Percentiles rank a stretch among this genome's conserved stretches.
Evolutionary conservation across 75 land plant genomes (phyloP).

Genomic region (Selaginella moellendorffii): DNA sequence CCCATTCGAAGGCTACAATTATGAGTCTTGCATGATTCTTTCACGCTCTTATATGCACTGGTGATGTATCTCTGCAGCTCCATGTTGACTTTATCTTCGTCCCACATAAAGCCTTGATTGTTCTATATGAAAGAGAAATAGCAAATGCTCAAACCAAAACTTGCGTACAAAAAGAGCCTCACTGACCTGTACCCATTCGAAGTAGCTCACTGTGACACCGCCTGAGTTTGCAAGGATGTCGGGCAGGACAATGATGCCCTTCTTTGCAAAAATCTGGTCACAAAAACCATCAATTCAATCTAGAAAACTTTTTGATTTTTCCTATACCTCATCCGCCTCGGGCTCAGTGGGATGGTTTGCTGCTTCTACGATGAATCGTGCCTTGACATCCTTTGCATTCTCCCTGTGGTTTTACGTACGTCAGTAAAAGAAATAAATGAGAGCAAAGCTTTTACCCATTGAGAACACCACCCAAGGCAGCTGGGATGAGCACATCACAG

Average conservation of each 20-base stretch:
- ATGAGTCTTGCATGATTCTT: too few species aligned
- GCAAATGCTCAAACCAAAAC: constrained; percentile 9
- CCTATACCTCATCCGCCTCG: constrained; percentile 47
- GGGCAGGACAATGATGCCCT: constrained; percentile 33
- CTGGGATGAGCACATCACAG: constrained; percentile 87
- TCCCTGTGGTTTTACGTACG: too few species aligned
- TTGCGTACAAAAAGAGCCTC: too few species aligned
- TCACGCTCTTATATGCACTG: constrained; percentile 43
- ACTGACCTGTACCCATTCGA: too few species aligned
- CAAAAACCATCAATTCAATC: not conserved
- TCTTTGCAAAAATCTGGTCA: constrained; percentile 30
- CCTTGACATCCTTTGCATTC: constrained; percentile 27
- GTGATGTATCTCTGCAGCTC: constrained; percentile 65
- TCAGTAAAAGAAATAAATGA: too few species aligned
- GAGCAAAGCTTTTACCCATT: constrained; percentile 56
- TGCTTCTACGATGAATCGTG: constrained; percentile 34
- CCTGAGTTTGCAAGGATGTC: too few species aligned
- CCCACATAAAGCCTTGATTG: too few species aligned
- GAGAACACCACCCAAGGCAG: constrained; percentile 84
- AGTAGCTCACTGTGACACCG: too few species aligned
- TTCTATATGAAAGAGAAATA: too few species aligned
- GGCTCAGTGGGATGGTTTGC: constrained; percentile 44
- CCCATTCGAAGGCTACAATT: too few species aligned
- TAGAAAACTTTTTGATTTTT: too few species aligned
- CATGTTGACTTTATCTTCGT: constrained; percentile 56